Evolutionary conservation across 129 eudicot species (phyloP).

Genomic region (Dittrichia graveolens): DNA sequence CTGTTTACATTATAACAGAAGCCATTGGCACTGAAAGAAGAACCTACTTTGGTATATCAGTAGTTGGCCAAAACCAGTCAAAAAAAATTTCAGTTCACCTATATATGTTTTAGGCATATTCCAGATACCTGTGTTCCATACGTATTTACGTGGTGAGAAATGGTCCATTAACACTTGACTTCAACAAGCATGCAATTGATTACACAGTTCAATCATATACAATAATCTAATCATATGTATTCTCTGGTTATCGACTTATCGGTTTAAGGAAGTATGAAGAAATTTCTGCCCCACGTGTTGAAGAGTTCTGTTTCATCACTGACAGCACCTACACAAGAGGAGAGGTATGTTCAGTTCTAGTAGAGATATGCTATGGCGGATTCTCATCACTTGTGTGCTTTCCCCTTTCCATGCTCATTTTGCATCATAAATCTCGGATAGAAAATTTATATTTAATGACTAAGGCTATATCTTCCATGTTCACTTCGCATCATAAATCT

Average conservation of each 20-base stretch:
- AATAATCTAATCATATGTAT: slow-evolving; percentile 25
- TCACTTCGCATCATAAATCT: background rate
- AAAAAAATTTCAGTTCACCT: background rate
- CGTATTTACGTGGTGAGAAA: background rate
- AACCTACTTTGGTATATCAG: background rate
- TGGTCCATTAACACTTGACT: background rate
- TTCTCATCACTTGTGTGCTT: too few species aligned
- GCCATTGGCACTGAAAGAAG: background rate
- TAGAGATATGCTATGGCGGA: too few species aligned
- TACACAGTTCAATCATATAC: background rate
- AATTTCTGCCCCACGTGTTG: slow-evolving; percentile 80
- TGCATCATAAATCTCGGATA: background rate
- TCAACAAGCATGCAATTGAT: slow-evolving; percentile 13
- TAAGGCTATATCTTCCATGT: background rate
- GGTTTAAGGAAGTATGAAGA: slow-evolving; percentile 78
- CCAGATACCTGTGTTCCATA: background rate
- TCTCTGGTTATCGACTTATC: slow-evolving; percentile 16
- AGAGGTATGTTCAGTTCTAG: slow-evolving; percentile 70
- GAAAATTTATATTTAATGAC: background rate
- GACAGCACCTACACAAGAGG: slow-evolving; percentile 80
- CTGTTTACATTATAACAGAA: background rate
- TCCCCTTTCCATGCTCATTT: background rate
- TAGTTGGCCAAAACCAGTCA: background rate
- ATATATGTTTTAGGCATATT: background rate
- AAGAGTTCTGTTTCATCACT: slow-evolving; percentile 87